Evolutionary conservation across 2,329 filamentous ascomycete species (phyloP).

Genomic region (Huntiella abstrusa): DNA sequence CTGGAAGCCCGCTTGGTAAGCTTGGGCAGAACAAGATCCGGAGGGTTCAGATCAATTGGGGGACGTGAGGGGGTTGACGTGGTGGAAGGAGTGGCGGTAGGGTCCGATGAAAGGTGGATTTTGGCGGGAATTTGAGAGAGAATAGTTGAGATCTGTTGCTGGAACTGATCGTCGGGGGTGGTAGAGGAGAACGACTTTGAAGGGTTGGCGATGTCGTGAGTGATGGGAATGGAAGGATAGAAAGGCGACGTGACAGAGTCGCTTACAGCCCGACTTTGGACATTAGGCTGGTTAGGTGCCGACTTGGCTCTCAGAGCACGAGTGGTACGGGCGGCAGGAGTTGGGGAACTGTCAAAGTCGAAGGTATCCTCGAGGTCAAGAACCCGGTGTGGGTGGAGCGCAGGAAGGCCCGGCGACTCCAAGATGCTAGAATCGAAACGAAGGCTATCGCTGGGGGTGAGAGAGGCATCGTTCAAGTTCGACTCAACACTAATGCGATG

Average conservation of each 20-base stretch:
- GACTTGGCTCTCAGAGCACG: conserved; percentile 7
- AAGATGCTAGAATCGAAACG: conserved; percentile 5
- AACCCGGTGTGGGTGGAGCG: neutral
- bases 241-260: no score
- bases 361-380: conserved; percentile 8
- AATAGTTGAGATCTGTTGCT: conserved; percentile 63
- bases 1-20: conserved; percentile 23
- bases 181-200: conserved; percentile 18
- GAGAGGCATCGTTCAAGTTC: neutral
- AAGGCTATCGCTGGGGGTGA: conserved; percentile 3
- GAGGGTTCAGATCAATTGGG: conserved; percentile 35
- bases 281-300: conserved; percentile 1
- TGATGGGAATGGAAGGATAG: conserved; percentile 21
- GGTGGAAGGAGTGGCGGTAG: conserved; percentile 15
- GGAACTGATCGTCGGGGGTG: conserved; percentile 43
- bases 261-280: no score
- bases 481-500: conserved; percentile 7
- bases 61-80: no score
- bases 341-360: conserved; percentile 6
- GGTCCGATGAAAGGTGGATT: conserved; percentile 49
- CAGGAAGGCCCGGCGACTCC: conserved; percentile 6
- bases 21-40: conserved; percentile 33
- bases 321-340: conserved; percentile 2
- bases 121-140: conserved; percentile 59
- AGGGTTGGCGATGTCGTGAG: conserved; percentile 13